phyloP scores from a whole-genome alignment of 768 basidiomycete species.

The Paxillus ammoniavirescens region DNA sequence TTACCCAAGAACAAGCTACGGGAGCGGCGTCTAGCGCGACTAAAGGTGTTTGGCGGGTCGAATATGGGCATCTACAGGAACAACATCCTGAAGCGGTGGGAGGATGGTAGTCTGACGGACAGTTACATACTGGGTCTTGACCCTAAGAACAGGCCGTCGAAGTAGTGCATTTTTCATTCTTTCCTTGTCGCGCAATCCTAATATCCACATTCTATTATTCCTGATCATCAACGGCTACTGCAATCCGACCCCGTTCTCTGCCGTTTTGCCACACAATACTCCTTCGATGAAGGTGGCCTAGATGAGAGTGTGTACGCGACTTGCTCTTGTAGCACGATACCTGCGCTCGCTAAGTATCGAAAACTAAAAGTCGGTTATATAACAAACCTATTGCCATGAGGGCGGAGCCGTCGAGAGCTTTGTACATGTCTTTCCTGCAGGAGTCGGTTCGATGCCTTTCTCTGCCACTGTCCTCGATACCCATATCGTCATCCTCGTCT shows the following conservation, averaged over 20 bases:
- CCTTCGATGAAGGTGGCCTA: not conserved
- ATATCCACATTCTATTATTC: slow-evolving; percentile 7
- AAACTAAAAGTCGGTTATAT: not conserved
- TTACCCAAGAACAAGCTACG: slow-evolving; percentile 97
- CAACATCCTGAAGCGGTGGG: slow-evolving; percentile 82
- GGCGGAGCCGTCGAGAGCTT: slow-evolving; percentile 68
- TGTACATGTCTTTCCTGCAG: slow-evolving; percentile 63
- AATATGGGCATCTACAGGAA: slow-evolving; percentile 74
- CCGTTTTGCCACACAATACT: slow-evolving; percentile 6
- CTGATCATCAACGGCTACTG: not conserved
- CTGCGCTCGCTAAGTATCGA: slow-evolving; percentile 30
- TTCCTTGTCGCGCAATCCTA: not conserved
- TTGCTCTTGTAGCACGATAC: slow-evolving; percentile 69
- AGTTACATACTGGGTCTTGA: slow-evolving; percentile 28
- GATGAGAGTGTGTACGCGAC: slow-evolving; percentile 37
- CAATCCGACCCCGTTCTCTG: slow-evolving; percentile 2
- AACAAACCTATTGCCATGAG: slow-evolving; percentile 66
- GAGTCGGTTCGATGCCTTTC: slow-evolving; percentile 4
- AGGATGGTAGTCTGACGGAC: slow-evolving; percentile 69
- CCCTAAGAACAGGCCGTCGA: slow-evolving; percentile 17
- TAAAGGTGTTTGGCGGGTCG: slow-evolving; percentile 83
- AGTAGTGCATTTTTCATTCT: slow-evolving; percentile 5
- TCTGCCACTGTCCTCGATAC: slow-evolving; percentile 6
- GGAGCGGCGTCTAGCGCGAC: slow-evolving; percentile 79
- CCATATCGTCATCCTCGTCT: slow-evolving; percentile 8